A percentile compares a stretch with the other conserved stretches of the same genome.
Conservation (phyloP, 2,329 filamentous ascomycete genomes). For the Ceratocystis alfenasii region DNA sequence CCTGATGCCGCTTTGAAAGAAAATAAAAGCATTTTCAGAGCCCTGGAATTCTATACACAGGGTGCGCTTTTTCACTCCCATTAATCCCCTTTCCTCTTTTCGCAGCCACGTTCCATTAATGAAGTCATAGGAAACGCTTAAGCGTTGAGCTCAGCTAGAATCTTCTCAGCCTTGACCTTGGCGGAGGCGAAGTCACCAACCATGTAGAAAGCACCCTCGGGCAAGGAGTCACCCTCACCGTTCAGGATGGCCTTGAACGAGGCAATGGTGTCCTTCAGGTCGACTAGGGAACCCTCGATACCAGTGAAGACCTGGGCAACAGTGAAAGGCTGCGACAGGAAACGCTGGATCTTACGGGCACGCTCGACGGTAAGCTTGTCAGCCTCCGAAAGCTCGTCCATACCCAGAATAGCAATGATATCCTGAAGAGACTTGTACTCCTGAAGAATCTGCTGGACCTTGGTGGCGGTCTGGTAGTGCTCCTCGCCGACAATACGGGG, state of each 20-base stretch:
- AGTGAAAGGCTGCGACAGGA: conserved; percentile 98
- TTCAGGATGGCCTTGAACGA: conserved; percentile 95
- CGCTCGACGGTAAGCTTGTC: conserved; percentile 99
- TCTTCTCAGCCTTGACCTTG: conserved; percentile 97
- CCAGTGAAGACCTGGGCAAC: conserved; percentile 71
- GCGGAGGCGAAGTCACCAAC: conserved; percentile 91
- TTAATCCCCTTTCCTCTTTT: conserved; percentile 21
- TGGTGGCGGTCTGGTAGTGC: conserved; percentile 89
- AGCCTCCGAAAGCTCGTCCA: conserved; percentile 98
- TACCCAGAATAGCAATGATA: conserved; percentile 99
- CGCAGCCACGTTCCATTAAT: conserved; percentile 12
- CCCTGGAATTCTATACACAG: conserved; percentile 19
- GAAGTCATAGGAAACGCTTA: conserved; percentile 29
- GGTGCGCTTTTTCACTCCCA: conserved; percentile 19
- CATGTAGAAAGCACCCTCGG: conserved; percentile 95
- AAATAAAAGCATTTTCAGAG: neutral
- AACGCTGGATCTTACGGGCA: conserved; percentile 99
- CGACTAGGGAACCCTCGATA: conserved; percentile 93
- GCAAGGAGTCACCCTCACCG: conserved; percentile 91
- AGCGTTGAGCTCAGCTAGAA: conserved; percentile 72
- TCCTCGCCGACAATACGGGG: conserved; percentile 96
- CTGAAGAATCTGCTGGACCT: conserved; percentile 98
- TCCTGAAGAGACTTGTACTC: conserved; percentile 99
- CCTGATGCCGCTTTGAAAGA: neutral
- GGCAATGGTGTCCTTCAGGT: conserved; percentile 94